A percentile compares a stretch with the other conserved stretches of the same genome.
Evolutionary conservation across 2,329 filamentous ascomycete species (phyloP).

Genomic region (Leptographium flavum): DNA sequence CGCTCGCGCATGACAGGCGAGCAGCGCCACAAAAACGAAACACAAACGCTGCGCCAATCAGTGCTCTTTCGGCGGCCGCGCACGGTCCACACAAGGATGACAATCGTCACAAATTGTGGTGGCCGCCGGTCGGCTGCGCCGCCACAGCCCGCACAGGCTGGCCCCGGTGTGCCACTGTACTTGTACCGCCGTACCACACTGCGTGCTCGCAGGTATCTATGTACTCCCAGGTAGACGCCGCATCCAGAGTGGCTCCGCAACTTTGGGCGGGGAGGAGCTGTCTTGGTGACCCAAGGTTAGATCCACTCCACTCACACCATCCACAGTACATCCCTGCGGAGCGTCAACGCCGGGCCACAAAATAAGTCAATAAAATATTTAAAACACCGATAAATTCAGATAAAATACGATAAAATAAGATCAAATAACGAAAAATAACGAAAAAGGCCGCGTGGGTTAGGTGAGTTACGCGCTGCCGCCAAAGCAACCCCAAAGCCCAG

Average conservation of each 20-base stretch:
- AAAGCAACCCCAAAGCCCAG: conserved; percentile 12
- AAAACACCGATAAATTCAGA: no score
- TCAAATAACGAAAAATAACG: conserved; percentile 4
- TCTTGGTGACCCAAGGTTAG: conserved; percentile 10
- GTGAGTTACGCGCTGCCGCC: conserved; percentile 11
- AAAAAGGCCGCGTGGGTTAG: conserved; percentile 13
- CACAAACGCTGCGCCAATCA: conserved; percentile 1
- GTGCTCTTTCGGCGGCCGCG: background rate
- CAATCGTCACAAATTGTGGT: background rate
- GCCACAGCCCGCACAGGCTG: background rate
- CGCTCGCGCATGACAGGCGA: background rate
- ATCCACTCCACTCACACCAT: conserved; percentile 8
- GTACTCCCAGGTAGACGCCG: conserved; percentile 5
- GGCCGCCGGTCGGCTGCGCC: background rate
- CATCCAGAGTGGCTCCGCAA: conserved; percentile 6
- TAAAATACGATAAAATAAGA: conserved; percentile 6
- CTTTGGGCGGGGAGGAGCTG: conserved; percentile 9
- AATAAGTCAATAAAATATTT: conserved; percentile 3
- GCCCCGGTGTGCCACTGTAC: background rate
- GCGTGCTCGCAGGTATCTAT: no score
- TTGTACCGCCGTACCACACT: no score
- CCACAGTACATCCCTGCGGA: conserved; percentile 7
- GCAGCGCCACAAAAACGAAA: background rate
- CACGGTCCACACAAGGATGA: background rate
- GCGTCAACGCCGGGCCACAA: conserved; percentile 7